Conservation (phyloP, 2,329 filamentous ascomycete genomes). For the Ceratocystis diversiconidia region DNA sequence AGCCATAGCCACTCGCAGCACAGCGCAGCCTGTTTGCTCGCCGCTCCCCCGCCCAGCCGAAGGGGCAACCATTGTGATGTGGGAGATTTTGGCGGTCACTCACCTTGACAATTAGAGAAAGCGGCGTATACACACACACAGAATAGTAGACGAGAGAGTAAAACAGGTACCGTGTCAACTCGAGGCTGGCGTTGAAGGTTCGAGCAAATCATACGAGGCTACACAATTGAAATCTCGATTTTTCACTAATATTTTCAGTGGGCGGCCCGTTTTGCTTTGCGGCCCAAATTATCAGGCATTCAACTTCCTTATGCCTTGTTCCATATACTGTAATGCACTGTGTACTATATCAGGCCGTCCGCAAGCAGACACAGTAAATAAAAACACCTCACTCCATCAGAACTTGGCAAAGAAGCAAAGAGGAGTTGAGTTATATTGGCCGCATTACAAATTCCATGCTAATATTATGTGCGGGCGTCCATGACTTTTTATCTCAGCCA, state of each 20-base stretch:
- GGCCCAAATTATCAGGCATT: conserved; percentile 2
- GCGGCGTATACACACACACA: background rate
- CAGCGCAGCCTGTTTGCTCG: background rate
- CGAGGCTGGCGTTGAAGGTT: background rate
- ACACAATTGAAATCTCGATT: background rate
- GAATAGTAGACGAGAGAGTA: background rate
- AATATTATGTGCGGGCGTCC: no score
- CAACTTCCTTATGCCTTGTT: background rate
- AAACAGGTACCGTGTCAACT: background rate
- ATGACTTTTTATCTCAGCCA: background rate
- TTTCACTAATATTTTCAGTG: background rate
- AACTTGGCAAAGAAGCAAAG: background rate
- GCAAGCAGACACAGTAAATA: background rate
- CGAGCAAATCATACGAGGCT: background rate
- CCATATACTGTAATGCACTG: no score
- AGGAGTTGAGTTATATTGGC: background rate
- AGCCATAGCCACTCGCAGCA: background rate
- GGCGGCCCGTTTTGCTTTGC: background rate
- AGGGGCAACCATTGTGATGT: background rate
- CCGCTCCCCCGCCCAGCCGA: background rate
- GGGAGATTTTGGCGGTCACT: background rate
- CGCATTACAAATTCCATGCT: background rate
- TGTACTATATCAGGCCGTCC: no score
- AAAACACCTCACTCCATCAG: background rate
- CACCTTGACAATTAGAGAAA: background rate